Percentiles rank a stretch among this genome's conserved stretches.
Evolutionary conservation across 1,284 basidiomycete species (phyloP).

Genomic region (Cryptococcus sp.): DNA sequence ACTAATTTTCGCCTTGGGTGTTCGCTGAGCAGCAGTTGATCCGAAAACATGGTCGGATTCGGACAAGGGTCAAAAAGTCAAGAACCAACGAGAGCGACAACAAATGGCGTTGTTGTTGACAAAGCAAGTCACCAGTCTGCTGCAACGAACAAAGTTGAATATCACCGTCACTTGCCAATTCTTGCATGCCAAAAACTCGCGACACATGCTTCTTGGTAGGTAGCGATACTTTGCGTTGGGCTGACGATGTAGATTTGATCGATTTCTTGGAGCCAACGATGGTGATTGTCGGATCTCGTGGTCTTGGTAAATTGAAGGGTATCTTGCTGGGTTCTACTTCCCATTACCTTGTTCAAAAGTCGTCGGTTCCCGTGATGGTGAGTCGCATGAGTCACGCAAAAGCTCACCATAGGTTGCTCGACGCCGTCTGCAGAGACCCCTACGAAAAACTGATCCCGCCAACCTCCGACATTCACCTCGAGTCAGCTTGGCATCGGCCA

Average conservation of each 20-base stretch:
- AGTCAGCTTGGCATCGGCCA: conserved; percentile 77
- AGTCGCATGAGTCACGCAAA: not conserved
- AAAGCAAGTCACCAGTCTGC: conserved; percentile 78
- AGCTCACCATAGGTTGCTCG: conserved; percentile 56
- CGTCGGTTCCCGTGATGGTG: conserved; percentile 83
- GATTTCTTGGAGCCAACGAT: conserved; percentile 87
- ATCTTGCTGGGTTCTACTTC: conserved; percentile 95
- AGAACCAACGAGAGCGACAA: conserved; percentile 90
- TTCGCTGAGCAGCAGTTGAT: conserved; percentile 56
- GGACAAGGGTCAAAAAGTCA: conserved; percentile 69
- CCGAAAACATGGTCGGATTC: conserved; percentile 62
- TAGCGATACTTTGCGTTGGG: conserved; percentile 1
- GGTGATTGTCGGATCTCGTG: conserved; percentile 92
- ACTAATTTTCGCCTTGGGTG: not conserved
- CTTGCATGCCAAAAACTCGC: conserved; percentile 88
- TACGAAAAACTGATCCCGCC: conserved; percentile 49
- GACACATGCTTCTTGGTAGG: conserved; percentile 83
- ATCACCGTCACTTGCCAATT: conserved; percentile 88
- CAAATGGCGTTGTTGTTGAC: conserved; percentile 78
- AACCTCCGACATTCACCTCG: conserved; percentile 54
- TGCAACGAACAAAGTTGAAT: conserved; percentile 84
- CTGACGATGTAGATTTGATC: conserved; percentile 63
- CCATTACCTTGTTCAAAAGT: conserved; percentile 93
- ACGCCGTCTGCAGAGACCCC: conserved; percentile 70
- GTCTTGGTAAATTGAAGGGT: conserved; percentile 81